These are phyloP conservation scores for Penicillium sp. DNA, from an alignment of 2,329 filamentous ascomycete species.

Conservation along the genomic window DNA sequence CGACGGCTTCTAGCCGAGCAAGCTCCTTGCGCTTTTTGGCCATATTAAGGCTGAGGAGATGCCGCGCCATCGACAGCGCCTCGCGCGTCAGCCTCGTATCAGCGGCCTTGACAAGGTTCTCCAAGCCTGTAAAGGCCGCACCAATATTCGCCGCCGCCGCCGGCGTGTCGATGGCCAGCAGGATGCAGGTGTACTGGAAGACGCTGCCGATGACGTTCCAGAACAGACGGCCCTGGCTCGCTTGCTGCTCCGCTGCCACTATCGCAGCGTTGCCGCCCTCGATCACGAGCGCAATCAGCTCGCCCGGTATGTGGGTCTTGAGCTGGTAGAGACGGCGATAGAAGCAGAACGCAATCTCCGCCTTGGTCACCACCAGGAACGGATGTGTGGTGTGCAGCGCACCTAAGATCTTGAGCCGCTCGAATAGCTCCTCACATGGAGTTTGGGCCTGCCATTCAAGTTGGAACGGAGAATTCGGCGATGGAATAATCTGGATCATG, in stretches of 20 bases:
- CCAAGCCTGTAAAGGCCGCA: conserved; percentile 31
- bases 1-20: conserved; percentile 34
- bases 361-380: conserved; percentile 36
- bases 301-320: conserved; percentile 29
- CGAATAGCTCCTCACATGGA: conserved; percentile 30
- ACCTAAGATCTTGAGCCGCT: conserved; percentile 29
- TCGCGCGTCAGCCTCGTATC: conserved; percentile 35
- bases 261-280: conserved; percentile 29
- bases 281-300: conserved; percentile 29
- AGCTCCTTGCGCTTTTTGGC: conserved; percentile 37
- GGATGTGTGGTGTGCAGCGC: conserved; percentile 28
- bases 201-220: conserved; percentile 41
- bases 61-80: conserved; percentile 35
- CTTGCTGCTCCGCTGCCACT: conserved; percentile 29
- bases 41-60: conserved; percentile 34
- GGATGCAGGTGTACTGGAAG: conserved; percentile 37
- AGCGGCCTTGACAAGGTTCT: conserved; percentile 31
- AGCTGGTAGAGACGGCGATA: conserved; percentile 39
- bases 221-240: conserved; percentile 30
- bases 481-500: conserved; percentile 33
- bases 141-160: conserved; percentile 25
- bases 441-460: conserved; percentile 20
- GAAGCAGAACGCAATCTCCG: conserved; percentile 38
- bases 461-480: conserved; percentile 32
- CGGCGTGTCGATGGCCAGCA: conserved; percentile 36